Evolutionary conservation across 1,284 basidiomycete species (phyloP).

Genomic region (Vanrija humicola): DNA sequence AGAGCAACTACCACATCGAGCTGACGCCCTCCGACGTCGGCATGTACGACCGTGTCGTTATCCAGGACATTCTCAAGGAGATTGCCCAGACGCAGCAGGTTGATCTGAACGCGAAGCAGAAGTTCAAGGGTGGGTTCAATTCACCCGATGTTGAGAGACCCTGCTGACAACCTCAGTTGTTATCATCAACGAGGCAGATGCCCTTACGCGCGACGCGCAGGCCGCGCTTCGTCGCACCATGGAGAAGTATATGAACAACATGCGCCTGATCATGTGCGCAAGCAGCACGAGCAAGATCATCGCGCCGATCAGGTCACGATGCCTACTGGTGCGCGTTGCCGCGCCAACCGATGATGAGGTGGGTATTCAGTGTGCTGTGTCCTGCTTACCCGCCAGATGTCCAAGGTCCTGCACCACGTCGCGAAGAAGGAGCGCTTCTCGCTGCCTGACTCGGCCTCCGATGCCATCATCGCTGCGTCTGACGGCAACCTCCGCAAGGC

Average conservation of each 20-base stretch:
- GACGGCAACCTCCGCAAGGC: slow-evolving; percentile 93
- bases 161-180: slow-evolving; percentile 59
- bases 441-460: slow-evolving; percentile 68
- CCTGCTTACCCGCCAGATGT: slow-evolving; percentile 59
- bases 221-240: slow-evolving; percentile 95
- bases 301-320: slow-evolving; percentile 92
- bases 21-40: slow-evolving; percentile 99
- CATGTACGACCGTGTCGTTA: slow-evolving; percentile 90
- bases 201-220: slow-evolving; percentile 90
- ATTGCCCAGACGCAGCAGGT: slow-evolving; percentile 99
- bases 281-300: slow-evolving; percentile 96
- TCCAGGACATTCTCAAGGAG: slow-evolving; percentile 96
- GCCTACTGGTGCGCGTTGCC: slow-evolving; percentile 87
- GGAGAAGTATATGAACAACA: slow-evolving; percentile 99
- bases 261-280: slow-evolving; percentile 96
- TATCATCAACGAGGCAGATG: slow-evolving; percentile 96
- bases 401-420: slow-evolving; percentile 71
- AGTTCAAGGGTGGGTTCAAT: slow-evolving; percentile 76
- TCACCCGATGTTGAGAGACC: background rate
- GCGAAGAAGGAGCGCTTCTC: slow-evolving; percentile 77
- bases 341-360: slow-evolving; percentile 79
- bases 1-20: slow-evolving; percentile 97
- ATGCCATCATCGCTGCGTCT: slow-evolving; percentile 73
- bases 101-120: slow-evolving; percentile 88
- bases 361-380: background rate